A percentile compares a stretch with the other conserved stretches of the same genome.
These are phyloP conservation scores for Globisporangium barbulae DNA, from an alignment of 352 stramenopile species.

Conservation along the genomic window DNA sequence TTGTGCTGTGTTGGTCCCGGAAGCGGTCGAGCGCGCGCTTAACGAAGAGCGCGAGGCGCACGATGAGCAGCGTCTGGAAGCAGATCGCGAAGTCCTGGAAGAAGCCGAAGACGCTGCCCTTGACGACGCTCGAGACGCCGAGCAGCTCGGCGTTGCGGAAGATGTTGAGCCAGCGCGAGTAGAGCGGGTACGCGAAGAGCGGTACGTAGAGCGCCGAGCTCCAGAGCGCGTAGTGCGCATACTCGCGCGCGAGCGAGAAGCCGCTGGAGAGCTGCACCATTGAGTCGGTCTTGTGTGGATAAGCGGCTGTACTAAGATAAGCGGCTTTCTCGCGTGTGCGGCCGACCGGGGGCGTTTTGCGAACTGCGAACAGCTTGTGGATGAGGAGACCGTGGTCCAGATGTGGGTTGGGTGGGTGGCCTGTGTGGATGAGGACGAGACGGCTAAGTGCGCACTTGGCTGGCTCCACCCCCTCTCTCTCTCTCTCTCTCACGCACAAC, in stretches of 20 bases:
- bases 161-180: slow-evolving; percentile 58
- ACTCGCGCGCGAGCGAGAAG: neutral
- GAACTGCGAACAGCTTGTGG: neutral
- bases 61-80: slow-evolving; percentile 31
- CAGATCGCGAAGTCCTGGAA: slow-evolving; percentile 63
- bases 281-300: too few species aligned
- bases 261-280: slow-evolving; percentile 8
- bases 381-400: neutral
- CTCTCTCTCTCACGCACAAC: too few species aligned
- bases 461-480: neutral
- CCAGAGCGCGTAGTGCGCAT: slow-evolving; percentile 40
- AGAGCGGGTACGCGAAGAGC: slow-evolving; percentile 49
- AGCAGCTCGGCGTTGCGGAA: slow-evolving; percentile 56
- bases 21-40: slow-evolving; percentile 18
- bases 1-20: slow-evolving; percentile 5
- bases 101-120: slow-evolving; percentile 41
- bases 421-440: neutral
- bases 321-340: neutral
- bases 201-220: slow-evolving; percentile 53
- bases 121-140: slow-evolving; percentile 32
- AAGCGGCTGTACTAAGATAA: too few species aligned
- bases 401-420: neutral
- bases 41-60: slow-evolving; percentile 5
- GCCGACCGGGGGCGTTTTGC: neutral
- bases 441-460: neutral